Base-by-base conservation (phyloP, 2,329 filamentous ascomycete species). In the Madurella mycetomatis region DNA sequence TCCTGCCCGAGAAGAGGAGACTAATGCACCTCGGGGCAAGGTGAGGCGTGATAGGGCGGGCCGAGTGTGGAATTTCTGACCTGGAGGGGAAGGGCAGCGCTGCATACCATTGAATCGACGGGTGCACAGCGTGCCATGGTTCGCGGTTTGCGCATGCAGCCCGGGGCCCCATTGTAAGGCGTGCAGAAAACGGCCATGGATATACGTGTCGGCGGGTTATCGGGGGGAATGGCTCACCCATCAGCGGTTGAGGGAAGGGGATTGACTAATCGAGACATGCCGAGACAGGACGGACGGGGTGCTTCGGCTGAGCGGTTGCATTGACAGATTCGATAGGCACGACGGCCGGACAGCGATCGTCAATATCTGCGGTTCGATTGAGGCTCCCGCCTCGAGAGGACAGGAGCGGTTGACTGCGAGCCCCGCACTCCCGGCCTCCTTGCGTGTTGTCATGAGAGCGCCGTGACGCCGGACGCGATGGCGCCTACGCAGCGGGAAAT, bases 261-360 rank as follows among this genome's bases (percentile, higher is more conserved):
- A 53, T 54, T 42, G 37, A 53, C 55, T 34, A 58, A 58, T 60
- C 44, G 32, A 53, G 53, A 48, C 50, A 57, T 49, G 19, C 55
- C 55, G 48, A 55, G 53, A 41, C 37, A 43, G 46, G 41, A 39
- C 39, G 16, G 42, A 55, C 45, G 52, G 53, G 47, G 49, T 19
- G 31, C 17, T n/a, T 47, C 50, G 25, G 47, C 17, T 15, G 34
- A 37, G 34, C 34, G 11, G 49, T 34, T 45, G 51, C 18, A 49
- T 43, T 41, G 31, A 46, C 47, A 49, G 25, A 25, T 25, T 25
- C 25, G 25, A 25, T 25, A 25, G 25, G 25, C 25, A 25, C 25
- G 25, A 25, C 25, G 25, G 25, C 25, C 25, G 7, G 25, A 25
- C 25, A 25, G 25, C 25, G 25, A 25, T 25, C 25, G 25, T 37